A percentile compares a stretch with the other conserved stretches of the same genome.
Evolutionary conservation across 139 green algal genomes (phyloP).

Genomic region (Picochlorum costavermella): DNA sequence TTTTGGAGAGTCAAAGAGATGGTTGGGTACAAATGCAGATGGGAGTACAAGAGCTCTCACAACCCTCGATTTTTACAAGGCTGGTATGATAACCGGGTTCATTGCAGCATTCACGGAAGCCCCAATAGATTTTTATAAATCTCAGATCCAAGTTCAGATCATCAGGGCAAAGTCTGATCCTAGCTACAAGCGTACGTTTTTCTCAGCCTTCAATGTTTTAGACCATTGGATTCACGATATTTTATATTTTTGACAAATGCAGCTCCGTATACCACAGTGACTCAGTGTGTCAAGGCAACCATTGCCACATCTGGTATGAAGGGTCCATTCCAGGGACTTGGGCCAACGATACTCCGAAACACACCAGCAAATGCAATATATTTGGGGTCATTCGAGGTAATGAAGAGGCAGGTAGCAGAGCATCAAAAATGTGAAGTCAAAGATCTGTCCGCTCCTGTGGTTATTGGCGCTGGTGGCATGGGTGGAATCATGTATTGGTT

Average conservation of each 20-base stretch:
- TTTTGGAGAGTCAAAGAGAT: slow-evolving; percentile 76
- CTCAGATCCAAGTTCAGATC: slow-evolving; percentile 90
- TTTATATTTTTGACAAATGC: slow-evolving; percentile 10
- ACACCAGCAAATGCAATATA: slow-evolving; percentile 87
- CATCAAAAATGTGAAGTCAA: slow-evolving; percentile 18
- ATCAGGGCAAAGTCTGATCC: slow-evolving; percentile 68
- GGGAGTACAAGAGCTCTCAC: slow-evolving; percentile 47
- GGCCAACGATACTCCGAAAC: slow-evolving; percentile 80
- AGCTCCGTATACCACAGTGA: slow-evolving; percentile 78
- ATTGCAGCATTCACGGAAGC: slow-evolving; percentile 79
- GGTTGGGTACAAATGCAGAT: slow-evolving; percentile 68
- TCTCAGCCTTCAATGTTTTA: neutral
- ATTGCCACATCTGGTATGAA: slow-evolving; percentile 60
- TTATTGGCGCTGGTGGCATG: slow-evolving; percentile 50
- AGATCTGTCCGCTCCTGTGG: slow-evolving; percentile 16
- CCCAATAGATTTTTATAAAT: slow-evolving; percentile 96
- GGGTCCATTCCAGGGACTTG: slow-evolving; percentile 81
- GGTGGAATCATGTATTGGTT: slow-evolving; percentile 81
- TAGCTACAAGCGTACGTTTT: slow-evolving; percentile 66
- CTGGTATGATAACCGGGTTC: slow-evolving; percentile 71
- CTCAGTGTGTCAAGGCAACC: slow-evolving; percentile 55
- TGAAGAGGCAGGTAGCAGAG: slow-evolving; percentile 58
- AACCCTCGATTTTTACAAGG: slow-evolving; percentile 63
- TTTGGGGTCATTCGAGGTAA: slow-evolving; percentile 85
- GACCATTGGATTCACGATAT: neutral